Percentiles rank a stretch among this genome's conserved stretches.
Conservation (phyloP, 306 rosid genomes). For the Quercus agrifolia region DNA sequence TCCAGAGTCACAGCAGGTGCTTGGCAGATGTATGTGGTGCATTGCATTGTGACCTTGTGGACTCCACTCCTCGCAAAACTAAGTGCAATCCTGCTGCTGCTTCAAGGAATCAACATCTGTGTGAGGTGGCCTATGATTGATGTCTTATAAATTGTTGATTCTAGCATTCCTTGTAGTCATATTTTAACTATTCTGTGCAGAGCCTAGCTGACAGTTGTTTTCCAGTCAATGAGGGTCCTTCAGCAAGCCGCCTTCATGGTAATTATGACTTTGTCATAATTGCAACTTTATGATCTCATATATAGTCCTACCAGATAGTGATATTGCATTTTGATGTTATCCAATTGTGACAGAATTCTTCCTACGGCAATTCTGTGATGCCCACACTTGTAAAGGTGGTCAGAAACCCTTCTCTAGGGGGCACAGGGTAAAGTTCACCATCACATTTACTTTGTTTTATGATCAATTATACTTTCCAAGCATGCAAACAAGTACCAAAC, state of each 20-base stretch:
- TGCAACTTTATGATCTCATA: not conserved
- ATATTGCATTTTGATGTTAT: conserved; percentile 13
- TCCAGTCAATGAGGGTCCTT: conserved; percentile 56
- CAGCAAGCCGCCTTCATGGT: conserved; percentile 68
- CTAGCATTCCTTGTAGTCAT: conserved; percentile 17
- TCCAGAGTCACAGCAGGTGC: conserved; percentile 64
- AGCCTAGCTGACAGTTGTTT: conserved; percentile 70
- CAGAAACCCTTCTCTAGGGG: conserved; percentile 70
- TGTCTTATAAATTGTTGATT: not conserved
- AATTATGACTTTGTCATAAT: conserved; percentile 18
- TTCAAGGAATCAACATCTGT: conserved; percentile 64
- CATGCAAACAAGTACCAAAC: too few species aligned
- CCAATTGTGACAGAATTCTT: conserved; percentile 51
- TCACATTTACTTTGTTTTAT: not conserved
- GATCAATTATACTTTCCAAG: not conserved
- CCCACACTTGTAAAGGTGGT: conserved; percentile 61
- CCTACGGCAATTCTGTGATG: conserved; percentile 75
- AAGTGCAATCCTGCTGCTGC: conserved; percentile 79
- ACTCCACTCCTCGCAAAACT: conserved; percentile 43
- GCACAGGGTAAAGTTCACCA: conserved; percentile 45
- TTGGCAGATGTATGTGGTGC: conserved; percentile 79
- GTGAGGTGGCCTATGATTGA: conserved; percentile 60
- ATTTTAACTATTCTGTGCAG: conserved; percentile 24
- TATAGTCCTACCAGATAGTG: conserved; percentile 1
- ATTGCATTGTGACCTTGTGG: conserved; percentile 60